A percentile compares a stretch with the other conserved stretches of the same genome.
These are phyloP conservation scores for Neofusicoccum sp. DNA, from an alignment of 2,329 filamentous ascomycete species.

Conservation along the genomic window DNA sequence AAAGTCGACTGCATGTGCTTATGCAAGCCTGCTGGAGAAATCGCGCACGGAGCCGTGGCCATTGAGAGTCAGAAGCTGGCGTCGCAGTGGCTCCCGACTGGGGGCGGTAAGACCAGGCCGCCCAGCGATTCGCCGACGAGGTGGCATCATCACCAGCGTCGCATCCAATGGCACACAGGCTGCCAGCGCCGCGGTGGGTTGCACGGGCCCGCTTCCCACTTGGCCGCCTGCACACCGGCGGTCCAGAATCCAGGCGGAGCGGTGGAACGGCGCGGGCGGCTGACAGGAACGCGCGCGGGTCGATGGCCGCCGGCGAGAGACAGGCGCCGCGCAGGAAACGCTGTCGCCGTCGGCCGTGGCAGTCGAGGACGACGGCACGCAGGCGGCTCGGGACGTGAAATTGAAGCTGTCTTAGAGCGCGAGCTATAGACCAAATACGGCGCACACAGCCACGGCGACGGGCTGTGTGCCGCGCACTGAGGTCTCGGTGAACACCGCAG, in stretches of 20 bases:
- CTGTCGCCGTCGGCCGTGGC: no score
- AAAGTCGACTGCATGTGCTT: neutral
- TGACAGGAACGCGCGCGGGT: constrained; percentile 4
- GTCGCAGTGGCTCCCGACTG: neutral
- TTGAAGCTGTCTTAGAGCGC: constrained; percentile 3
- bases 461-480: constrained; percentile 11
- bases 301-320: neutral
- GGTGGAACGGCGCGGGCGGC: neutral
- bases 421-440: constrained; percentile 5
- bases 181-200: constrained; percentile 1
- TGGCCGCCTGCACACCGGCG: neutral
- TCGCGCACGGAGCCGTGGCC: constrained; percentile 4
- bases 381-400: neutral
- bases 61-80: neutral
- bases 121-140: neutral
- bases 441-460: constrained; percentile 6
- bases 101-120: neutral
- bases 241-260: neutral
- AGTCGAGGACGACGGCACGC: neutral
- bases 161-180: constrained; percentile 13
- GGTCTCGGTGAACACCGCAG: constrained; percentile 16
- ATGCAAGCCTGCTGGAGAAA: constrained; percentile 3
- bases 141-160: neutral
- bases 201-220: constrained; percentile 5
- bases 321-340: no score